A percentile compares a stretch with the other conserved stretches of the same genome.
These are phyloP conservation scores for Linnemannia schmuckeri DNA, from an alignment of 192 early-diverging fungal species.

Conservation along the genomic window DNA sequence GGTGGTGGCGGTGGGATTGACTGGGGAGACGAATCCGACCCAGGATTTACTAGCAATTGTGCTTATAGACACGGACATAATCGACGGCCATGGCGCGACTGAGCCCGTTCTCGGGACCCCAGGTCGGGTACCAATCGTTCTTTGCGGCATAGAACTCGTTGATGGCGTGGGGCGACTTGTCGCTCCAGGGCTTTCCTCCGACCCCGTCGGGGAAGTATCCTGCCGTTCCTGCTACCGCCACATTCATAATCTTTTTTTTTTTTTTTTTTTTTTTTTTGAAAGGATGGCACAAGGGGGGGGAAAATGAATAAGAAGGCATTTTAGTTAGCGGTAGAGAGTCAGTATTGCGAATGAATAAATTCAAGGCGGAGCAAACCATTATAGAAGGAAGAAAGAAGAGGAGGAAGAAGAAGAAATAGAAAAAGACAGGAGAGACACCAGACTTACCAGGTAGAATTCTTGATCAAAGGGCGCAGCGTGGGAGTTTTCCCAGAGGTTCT, in stretches of 20 bases:
- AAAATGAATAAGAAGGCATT: not conserved
- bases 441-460: constrained; percentile 64
- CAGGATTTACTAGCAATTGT: constrained; percentile 18
- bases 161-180: constrained; percentile 58
- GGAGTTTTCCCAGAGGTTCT: constrained; percentile 66
- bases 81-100: constrained; percentile 61
- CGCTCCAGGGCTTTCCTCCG: constrained; percentile 69
- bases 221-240: constrained; percentile 71
- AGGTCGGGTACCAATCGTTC: constrained; percentile 67
- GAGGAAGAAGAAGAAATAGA: too few relatives aligned
- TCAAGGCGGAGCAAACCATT: too few relatives aligned
- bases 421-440: too few relatives aligned
- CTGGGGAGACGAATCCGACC: not conserved
- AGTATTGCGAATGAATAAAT: too few relatives aligned
- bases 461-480: constrained; percentile 74
- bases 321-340: too few relatives aligned
- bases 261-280: constrained; percentile 12
- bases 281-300: not conserved
- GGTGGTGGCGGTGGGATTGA: not conserved
- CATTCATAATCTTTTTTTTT: constrained; percentile 66
- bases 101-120: constrained; percentile 59
- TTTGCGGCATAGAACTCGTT: constrained; percentile 67
- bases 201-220: constrained; percentile 69
- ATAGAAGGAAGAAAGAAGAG: not conserved
- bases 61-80: constrained; percentile 49